Percentiles rank a stretch among this genome's conserved stretches.
Evolutionary conservation across 345 rosid species (phyloP).

Genomic region (Gossypium stocksii): DNA sequence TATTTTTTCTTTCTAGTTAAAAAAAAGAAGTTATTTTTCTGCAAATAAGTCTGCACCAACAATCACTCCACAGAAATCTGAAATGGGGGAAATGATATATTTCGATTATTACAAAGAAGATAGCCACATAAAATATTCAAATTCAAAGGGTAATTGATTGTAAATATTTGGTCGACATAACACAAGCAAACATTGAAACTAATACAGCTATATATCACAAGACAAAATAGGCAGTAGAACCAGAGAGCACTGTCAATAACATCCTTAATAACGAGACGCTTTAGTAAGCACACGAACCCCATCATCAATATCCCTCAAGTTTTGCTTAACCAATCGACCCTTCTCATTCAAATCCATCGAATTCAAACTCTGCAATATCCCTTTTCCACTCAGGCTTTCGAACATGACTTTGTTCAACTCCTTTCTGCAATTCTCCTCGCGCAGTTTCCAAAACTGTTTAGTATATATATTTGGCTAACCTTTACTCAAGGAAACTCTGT

Average conservation of each 20-base stretch:
- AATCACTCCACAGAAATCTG: background rate
- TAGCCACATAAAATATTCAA: background rate
- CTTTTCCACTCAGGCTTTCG: slow-evolving; percentile 18
- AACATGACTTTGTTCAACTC: slow-evolving; percentile 23
- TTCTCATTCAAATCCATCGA: slow-evolving; percentile 22
- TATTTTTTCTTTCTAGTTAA: no score
- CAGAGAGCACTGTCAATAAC: no score
- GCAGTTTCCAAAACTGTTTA: background rate
- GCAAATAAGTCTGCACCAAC: no score
- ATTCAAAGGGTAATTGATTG: background rate
- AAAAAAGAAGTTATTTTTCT: no score
- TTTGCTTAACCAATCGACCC: slow-evolving; percentile 18
- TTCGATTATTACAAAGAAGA: no score
- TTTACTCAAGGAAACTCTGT: slow-evolving; percentile 20
- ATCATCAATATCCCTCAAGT: slow-evolving; percentile 21
- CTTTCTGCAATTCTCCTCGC: background rate
- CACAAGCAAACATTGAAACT: background rate
- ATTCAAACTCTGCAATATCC: slow-evolving; percentile 2
- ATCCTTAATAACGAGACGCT: no score
- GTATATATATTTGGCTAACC: slow-evolving; percentile 14
- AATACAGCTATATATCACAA: background rate
- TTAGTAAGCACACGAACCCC: background rate
- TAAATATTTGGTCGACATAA: background rate
- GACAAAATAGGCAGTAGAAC: no score
- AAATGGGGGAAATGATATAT: background rate